Evolutionary conservation across 177 flowering plant species (phyloP), one percentile per base, ranked within the genome.

Genomic region (Vitis hybrid): DNA sequence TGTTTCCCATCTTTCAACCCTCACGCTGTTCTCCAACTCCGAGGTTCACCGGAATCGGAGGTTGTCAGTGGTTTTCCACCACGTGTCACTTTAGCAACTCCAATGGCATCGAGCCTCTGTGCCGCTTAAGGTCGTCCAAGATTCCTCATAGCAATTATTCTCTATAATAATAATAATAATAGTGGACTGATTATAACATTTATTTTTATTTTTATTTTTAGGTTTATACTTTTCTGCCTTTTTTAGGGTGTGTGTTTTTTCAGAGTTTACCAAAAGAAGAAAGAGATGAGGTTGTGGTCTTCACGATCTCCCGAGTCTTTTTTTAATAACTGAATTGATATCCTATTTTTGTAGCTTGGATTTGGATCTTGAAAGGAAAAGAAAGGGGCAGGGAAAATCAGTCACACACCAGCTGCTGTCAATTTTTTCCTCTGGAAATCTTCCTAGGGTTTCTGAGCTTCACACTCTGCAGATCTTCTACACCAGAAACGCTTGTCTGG

Each of bases 241-340:
- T 78, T 68, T 54, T 45, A 52, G 73, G 72, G 39, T 62, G 68
- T 70, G 55, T n/a, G 59, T 51, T 52, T 74, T 74, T 63, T 52
- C 50, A 18, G 50, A 61, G 55, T 54, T 73, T 73, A 26, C 81
- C 72, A 72, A 76, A 76, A 74, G 68, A 64, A 76, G 78, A 73
- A 80, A 77, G 76, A 61, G 63, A 68, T 76, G 59, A 71, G 76
- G 78, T 77, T 74, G 67, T 59, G 15, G 10, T 16, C 68, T 22
- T 51, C 49, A 3, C 5, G 14, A 16, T 13, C 50, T 49, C n/a
- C 3, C 61, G 57, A 48, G 14, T 11, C 54, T 59, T 58, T 20
- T 65, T 64, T 4, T 2, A 26, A n/a, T 31, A 53, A 4, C 16
- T 13, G 56, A 11, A 13, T 10, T 13, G 2, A 13, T 53, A 13